Percentiles rank a stretch among this genome's conserved stretches.
Conservation (phyloP, 2,329 filamentous ascomycete genomes). For the Ophiosphaerella narmari region DNA sequence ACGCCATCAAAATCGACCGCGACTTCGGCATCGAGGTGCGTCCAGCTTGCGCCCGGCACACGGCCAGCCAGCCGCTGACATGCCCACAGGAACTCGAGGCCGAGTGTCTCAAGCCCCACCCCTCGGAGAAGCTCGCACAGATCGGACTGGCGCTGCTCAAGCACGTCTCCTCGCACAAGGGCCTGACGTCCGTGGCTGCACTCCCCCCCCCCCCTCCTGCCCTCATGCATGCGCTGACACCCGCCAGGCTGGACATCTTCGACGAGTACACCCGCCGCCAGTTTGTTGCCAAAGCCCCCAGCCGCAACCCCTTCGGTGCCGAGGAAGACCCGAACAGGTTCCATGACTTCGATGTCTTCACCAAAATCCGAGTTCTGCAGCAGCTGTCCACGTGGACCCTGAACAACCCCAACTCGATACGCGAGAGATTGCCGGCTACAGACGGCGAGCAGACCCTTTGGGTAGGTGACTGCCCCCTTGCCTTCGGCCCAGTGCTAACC, state of each 20-base stretch:
- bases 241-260: constrained; percentile 76
- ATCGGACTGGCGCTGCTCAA: constrained; percentile 89
- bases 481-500: constrained; percentile 18
- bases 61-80: constrained; percentile 32
- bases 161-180: constrained; percentile 90
- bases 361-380: constrained; percentile 82
- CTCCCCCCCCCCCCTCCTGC: constrained; percentile 1
- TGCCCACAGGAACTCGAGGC: constrained; percentile 75
- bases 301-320: constrained; percentile 82
- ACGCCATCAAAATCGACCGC: constrained; percentile 86
- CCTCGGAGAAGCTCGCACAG: constrained; percentile 74
- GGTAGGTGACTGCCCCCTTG: constrained; percentile 60
- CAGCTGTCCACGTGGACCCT: constrained; percentile 90
- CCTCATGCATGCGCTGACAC: constrained; percentile 15
- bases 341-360: constrained; percentile 77
- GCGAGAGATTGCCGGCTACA: constrained; percentile 83
- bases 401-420: constrained; percentile 81
- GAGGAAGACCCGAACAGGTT: constrained; percentile 76
- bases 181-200: constrained; percentile 73
- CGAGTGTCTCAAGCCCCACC: constrained; percentile 78
- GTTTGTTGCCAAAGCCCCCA: constrained; percentile 78
- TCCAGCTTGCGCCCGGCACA: constrained; percentile 23
- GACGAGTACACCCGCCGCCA: constrained; percentile 92
- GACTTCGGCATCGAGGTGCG: constrained; percentile 86
- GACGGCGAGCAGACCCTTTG: constrained; percentile 81